Percentiles rank a stretch among this genome's conserved stretches.
These are phyloP conservation scores for Talaromyces funiculosus DNA, from an alignment of 2,329 filamentous ascomycete genomes.

Conservation along the genomic window DNA sequence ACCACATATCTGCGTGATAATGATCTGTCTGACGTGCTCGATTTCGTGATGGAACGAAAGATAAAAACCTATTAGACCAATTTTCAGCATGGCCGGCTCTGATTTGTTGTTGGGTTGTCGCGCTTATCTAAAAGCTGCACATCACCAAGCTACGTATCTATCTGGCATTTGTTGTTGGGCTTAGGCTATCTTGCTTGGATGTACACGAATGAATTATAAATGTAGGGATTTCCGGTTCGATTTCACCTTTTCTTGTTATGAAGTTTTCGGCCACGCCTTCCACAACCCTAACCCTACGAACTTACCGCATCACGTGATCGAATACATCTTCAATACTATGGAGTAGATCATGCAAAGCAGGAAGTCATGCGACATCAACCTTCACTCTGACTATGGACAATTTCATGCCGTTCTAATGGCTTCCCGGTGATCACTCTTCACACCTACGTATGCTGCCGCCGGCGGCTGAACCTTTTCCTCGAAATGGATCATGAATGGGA, in stretches of 20 bases:
- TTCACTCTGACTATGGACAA: neutral
- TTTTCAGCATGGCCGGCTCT: neutral
- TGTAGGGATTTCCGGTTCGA: neutral
- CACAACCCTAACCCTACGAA: neutral
- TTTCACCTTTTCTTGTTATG: neutral
- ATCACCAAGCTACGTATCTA: neutral
- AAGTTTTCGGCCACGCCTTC: neutral
- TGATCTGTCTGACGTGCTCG: neutral
- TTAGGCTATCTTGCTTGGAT: neutral
- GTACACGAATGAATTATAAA: neutral
- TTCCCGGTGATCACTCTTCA: neutral
- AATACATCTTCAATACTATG: rapidly evolving
- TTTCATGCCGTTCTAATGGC: neutral
- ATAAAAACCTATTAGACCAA: neutral
- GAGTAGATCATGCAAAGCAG: neutral
- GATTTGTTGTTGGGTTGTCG: neutral
- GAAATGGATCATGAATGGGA: neutral
- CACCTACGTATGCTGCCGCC: neutral
- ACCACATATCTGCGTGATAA: neutral
- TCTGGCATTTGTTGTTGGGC: neutral
- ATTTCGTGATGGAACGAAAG: neutral
- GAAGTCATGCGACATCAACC: neutral
- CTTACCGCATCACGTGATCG: neutral
- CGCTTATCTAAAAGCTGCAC: constrained; percentile 1
- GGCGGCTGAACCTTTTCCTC: neutral